Conservation (phyloP, 176 grass and related monocot genomes). For the Poa annua region DNA sequence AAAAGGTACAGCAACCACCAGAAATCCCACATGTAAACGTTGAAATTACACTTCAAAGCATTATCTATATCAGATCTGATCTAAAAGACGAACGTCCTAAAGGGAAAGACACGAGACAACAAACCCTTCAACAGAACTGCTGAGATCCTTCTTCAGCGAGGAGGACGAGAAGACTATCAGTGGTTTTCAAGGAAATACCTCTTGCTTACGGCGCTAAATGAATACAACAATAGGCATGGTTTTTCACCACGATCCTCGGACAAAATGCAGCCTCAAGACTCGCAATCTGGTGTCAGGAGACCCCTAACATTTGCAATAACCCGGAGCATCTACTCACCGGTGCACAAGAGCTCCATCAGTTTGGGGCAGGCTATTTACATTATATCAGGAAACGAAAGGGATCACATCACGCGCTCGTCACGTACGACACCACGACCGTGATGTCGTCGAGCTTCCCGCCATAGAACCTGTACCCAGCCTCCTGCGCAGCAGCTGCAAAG, state of each 20-base stretch:
- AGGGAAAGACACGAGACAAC: neutral
- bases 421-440: constrained; percentile 83
- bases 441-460: constrained; percentile 97
- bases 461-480: constrained; percentile 91
- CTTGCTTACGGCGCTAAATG: constrained; percentile 17
- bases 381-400: constrained; percentile 1
- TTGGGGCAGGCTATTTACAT: constrained; percentile 39
- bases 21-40: neutral
- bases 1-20: neutral
- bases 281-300: neutral
- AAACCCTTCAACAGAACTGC: neutral
- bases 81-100: neutral
- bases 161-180: neutral
- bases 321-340: constrained; percentile 19
- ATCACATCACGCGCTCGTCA: constrained; percentile 34
- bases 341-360: constrained; percentile 29
- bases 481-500: constrained; percentile 84
- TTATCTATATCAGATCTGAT: neutral
- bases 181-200: constrained; percentile 17
- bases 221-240: constrained; percentile 27
- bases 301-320: constrained; percentile 22
- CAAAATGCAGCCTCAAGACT: constrained; percentile 16
- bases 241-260: constrained; percentile 40
- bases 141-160: too few relatives aligned
- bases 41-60: neutral